A percentile compares a stretch with the other conserved stretches of the same genome.
These are phyloP conservation scores for Harringtonia lauricola DNA, from an alignment of 2,329 filamentous ascomycete genomes.

Conservation along the genomic window DNA sequence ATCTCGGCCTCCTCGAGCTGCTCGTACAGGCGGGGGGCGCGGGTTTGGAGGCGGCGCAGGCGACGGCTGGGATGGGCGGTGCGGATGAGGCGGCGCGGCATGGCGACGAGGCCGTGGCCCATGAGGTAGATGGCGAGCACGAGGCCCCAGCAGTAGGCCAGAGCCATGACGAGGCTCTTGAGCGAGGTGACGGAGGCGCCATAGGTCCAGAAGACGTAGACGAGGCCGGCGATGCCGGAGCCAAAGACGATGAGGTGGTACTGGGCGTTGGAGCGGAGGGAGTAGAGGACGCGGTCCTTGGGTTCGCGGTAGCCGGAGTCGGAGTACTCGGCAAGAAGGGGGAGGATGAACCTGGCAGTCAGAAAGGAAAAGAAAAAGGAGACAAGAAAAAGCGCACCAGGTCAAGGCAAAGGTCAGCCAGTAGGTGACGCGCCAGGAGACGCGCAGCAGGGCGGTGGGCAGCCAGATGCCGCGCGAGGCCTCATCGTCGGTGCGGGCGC, in stretches of 20 bases:
- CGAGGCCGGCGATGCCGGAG: conserved; percentile 56
- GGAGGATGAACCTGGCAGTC: conserved; percentile 67
- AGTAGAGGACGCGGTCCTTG: conserved; percentile 70
- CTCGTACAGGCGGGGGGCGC: conserved; percentile 76
- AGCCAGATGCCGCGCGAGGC: conserved; percentile 78
- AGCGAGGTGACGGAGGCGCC: conserved; percentile 62
- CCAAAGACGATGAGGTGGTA: conserved; percentile 76
- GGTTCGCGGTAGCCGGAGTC: conserved; percentile 89
- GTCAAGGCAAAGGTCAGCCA: conserved; percentile 95
- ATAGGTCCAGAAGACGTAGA: conserved; percentile 76
- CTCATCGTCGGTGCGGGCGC: conserved; percentile 59
- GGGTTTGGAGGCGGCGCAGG: conserved; percentile 62
- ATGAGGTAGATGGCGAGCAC: conserved; percentile 91
- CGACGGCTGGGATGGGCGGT: conserved; percentile 67
- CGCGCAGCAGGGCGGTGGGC: conserved; percentile 62
- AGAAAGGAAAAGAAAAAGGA: not conserved
- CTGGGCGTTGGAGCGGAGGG: conserved; percentile 73
- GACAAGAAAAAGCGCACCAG: conserved; percentile 48
- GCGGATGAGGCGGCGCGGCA: conserved; percentile 71
- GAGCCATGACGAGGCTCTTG: conserved; percentile 80
- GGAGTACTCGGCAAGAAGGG: conserved; percentile 86
- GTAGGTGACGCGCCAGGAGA: conserved; percentile 91
- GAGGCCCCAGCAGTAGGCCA: conserved; percentile 90
- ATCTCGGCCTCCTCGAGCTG: conserved; percentile 76
- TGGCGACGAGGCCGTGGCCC: conserved; percentile 90